Evolutionary conservation across 208 protist genomes (phyloP), one percentile per base, ranked within the genome.

Genomic region (Leishmania gerbilli): DNA sequence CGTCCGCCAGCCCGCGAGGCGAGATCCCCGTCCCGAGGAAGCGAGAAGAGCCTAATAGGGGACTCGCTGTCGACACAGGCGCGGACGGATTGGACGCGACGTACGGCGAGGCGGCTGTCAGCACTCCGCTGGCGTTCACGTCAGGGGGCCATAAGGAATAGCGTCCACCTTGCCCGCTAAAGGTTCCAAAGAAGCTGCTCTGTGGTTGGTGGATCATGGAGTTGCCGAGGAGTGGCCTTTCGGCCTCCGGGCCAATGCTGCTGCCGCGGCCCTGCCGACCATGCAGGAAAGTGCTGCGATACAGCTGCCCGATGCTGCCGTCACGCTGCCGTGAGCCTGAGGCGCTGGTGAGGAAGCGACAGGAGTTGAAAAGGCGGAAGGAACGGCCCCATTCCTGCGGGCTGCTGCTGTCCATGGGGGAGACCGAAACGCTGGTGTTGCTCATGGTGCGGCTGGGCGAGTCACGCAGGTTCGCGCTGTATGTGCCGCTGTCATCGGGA

Each of bases 291-390:
- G 76, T 81, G 78, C 49, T 83, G n/a, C 86, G 86, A 75, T 89
- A 87, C 80, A 89, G 77, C 56, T 81, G 69, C 2, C 77, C 71
- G 3, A 64, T 71, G 78, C 80, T 84, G 71, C 83, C 80, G 19
- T 90, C 90, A 24, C 86, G 80, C 40, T 79, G 79, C 31, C 85
- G 86, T 7, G 79, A 83, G 34, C 81, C 65, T 21, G 84, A 85
- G 17, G 77, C 47, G 31, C 80, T 82, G 17, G 76, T 62, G 13
- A 90, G 53, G 37, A 86, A 87, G 49, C 87, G 86, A 37, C 82
- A 86, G 45, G 88, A 87, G 82, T 89, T 95, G 79, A 94, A 94
- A 1, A 97, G 74, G 53, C 92, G 90, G 76, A 97, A 97, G 34
- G 94, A 97, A 8, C 82, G 88, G 4, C 91, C 88, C 90, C 92